phyloP scores from a whole-genome alignment of 306 rosid species.

The Vigna radiata region DNA sequence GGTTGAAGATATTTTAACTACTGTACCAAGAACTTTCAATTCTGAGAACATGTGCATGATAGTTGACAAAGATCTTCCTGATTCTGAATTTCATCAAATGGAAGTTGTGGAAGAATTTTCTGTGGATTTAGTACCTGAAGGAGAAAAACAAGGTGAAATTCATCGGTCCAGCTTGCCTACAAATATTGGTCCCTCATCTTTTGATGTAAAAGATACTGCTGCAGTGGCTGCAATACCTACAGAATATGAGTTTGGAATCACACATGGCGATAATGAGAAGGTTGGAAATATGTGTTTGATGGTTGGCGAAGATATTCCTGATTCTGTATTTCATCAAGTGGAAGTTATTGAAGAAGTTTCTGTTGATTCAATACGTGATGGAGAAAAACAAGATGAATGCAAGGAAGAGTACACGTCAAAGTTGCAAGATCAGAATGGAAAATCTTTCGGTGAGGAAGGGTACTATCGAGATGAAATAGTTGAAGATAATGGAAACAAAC shows the following conservation, averaged over 20 bases:
- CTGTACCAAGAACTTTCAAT: conserved; percentile 2
- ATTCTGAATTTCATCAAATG: conserved; percentile 40
- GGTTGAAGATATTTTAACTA: conserved; percentile 22
- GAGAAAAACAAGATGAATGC: conserved; percentile 34
- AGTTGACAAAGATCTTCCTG: conserved; percentile 33
- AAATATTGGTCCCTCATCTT: conserved; percentile 32
- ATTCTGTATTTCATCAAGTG: conserved; percentile 40
- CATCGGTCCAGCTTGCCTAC: conserved; percentile 26
- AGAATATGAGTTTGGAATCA: conserved; percentile 37
- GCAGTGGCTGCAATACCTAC: conserved; percentile 24
- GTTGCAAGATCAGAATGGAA: conserved; percentile 36
- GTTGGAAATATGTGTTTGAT: conserved; percentile 24
- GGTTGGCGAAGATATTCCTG: conserved; percentile 34
- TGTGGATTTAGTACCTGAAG: conserved; percentile 33
- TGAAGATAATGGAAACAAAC: conserved; percentile 37
- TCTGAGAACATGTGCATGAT: conserved; percentile 25
- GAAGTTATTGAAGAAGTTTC: conserved; percentile 30
- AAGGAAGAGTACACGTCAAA: conserved; percentile 17
- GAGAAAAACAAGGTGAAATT: conserved; percentile 7
- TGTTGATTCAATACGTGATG: conserved; percentile 35
- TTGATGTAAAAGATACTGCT: conserved; percentile 20
- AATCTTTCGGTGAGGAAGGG: conserved; percentile 30
- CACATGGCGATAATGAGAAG: conserved; percentile 23
- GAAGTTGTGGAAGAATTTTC: conserved; percentile 30
- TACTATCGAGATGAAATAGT: conserved; percentile 26